A percentile compares a stretch with the other conserved stretches of the same genome.
phyloP scores from a whole-genome alignment of 306 rosid genomes.

The Prunus persica region Prunus_persica_NCBIv2 NC_034009.1:23306001-23306500 shows the following conservation, averaged over 20 bases:
- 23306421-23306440: background rate
- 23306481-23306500: slow-evolving; percentile 38
- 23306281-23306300: background rate
- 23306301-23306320: slow-evolving; percentile 14
- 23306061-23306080: slow-evolving; percentile 7
- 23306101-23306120: slow-evolving; percentile 71
- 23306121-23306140: slow-evolving; percentile 85
- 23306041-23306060: slow-evolving; percentile 28
- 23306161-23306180: slow-evolving; percentile 54
- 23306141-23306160: slow-evolving; percentile 78
- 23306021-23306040: slow-evolving; percentile 16
- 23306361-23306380: slow-evolving; percentile 8
- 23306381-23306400: background rate
- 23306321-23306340: slow-evolving; percentile 27
- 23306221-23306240: slow-evolving; percentile 23
- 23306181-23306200: slow-evolving; percentile 30
- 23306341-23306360: slow-evolving; percentile 31
- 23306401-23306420: background rate
- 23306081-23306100: slow-evolving; percentile 17
- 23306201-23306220: slow-evolving; percentile 59
- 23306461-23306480: background rate
- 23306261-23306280: slow-evolving; percentile 25
- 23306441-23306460: background rate
- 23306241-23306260: slow-evolving; percentile 14
- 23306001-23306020: slow-evolving; percentile 8